Conservation (phyloP, 2,329 filamentous ascomycete genomes). For the Fusarium multiceps region DNA sequence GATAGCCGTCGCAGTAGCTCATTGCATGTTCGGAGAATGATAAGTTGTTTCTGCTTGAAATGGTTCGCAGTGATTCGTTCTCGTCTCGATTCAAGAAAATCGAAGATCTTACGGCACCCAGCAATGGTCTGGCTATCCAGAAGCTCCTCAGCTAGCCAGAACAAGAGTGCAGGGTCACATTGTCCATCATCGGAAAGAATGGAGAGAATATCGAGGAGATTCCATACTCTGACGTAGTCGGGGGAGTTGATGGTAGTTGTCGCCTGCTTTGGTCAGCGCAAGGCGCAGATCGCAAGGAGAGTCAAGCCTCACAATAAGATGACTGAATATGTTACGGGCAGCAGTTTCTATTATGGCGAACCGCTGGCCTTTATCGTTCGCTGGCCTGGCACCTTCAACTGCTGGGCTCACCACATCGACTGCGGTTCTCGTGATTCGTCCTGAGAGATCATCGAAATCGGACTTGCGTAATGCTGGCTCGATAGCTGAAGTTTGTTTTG, state of each 20-base stretch:
- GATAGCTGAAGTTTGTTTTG: slow-evolving; percentile 70
- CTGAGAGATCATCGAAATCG: slow-evolving; percentile 66
- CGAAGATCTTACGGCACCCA: slow-evolving; percentile 90
- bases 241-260: slow-evolving; percentile 80
- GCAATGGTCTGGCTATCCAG: slow-evolving; percentile 95
- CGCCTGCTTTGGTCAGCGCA: slow-evolving; percentile 64
- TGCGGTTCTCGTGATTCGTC: slow-evolving; percentile 55
- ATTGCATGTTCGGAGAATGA: slow-evolving; percentile 94
- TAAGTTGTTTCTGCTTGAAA: slow-evolving; percentile 84
- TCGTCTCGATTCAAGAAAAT: slow-evolving; percentile 92
- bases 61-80: slow-evolving; percentile 86
- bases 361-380: slow-evolving; percentile 62
- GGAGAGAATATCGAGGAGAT: slow-evolving; percentile 90
- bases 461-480: slow-evolving; percentile 81
- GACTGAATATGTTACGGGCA: slow-evolving; percentile 82
- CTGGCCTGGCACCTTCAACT: slow-evolving; percentile 48
- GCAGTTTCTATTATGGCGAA: slow-evolving; percentile 85
- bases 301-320: slow-evolving; percentile 72
- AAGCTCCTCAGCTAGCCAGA: slow-evolving; percentile 93
- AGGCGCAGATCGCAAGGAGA: slow-evolving; percentile 34
- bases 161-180: slow-evolving; percentile 82
- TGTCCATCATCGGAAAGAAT: slow-evolving; percentile 85
- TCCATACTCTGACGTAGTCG: slow-evolving; percentile 87
- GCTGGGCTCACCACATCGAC: slow-evolving; percentile 44
- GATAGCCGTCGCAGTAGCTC: slow-evolving; percentile 93